These are phyloP conservation scores for Rutstroemia sp. DNA, from an alignment of 2,329 filamentous ascomycete genomes.

Conservation along the genomic window DNA sequence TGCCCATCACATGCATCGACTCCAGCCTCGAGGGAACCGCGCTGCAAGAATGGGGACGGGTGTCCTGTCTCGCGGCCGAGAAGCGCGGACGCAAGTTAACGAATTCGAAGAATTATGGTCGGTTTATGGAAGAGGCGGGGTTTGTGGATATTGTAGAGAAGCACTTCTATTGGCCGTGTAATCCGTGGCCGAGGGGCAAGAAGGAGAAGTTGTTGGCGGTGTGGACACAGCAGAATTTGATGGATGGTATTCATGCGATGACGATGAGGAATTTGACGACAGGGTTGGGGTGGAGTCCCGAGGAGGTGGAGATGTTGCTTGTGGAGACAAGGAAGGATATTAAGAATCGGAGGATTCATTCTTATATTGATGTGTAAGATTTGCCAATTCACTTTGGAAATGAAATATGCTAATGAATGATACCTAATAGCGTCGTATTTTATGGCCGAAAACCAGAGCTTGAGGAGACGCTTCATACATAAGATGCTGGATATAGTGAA, in stretches of 20 bases:
- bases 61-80: conserved; percentile 1
- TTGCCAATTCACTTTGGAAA: background rate
- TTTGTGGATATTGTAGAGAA: conserved; percentile 45
- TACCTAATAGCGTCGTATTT: background rate
- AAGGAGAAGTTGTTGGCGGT: conserved; percentile 44
- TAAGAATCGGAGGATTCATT: conserved; percentile 31
- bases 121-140: conserved; percentile 41
- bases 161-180: conserved; percentile 43
- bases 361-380: conserved; percentile 28
- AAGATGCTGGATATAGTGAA: no score
- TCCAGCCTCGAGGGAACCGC: background rate
- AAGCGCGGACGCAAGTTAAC: background rate
- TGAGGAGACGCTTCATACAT: no score
- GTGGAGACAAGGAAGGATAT: conserved; percentile 33
- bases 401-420: background rate
- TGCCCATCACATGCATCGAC: background rate
- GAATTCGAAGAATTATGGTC: conserved; percentile 26
- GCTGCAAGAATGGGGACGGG: conserved; percentile 3
- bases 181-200: conserved; percentile 44
- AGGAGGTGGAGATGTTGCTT: conserved; percentile 33
- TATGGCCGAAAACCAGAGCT: conserved; percentile 1
- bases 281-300: conserved; percentile 32
- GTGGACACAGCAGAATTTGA: conserved; percentile 20
- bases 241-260: conserved; percentile 20
- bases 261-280: conserved; percentile 32